Conservation (phyloP, 164 flowering plant species). For the Tetrastigma voinierianum region DNA sequence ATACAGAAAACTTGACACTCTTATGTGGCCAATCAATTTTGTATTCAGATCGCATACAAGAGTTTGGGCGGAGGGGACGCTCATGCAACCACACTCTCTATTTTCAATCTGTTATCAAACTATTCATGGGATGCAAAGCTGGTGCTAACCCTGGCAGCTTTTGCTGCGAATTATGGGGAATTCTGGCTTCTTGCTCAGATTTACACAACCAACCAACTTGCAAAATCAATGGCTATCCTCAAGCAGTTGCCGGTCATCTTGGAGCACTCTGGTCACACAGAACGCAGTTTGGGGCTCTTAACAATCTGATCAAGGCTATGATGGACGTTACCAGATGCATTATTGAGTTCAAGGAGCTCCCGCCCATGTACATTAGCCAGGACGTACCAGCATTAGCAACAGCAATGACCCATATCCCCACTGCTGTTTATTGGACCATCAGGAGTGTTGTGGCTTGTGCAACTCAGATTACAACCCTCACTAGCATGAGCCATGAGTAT, state of each 20-base stretch:
- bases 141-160: slow-evolving; percentile 43
- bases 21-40: background rate
- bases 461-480: too few relatives aligned
- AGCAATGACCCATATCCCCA: too few relatives aligned
- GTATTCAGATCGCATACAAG: slow-evolving; percentile 18
- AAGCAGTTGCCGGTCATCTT: slow-evolving; percentile 25
- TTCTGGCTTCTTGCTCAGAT: slow-evolving; percentile 53
- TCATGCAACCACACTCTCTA: slow-evolving; percentile 14
- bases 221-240: slow-evolving; percentile 43
- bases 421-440: too few relatives aligned
- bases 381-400: too few relatives aligned
- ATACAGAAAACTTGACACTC: too few relatives aligned
- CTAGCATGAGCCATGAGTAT: too few relatives aligned
- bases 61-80: slow-evolving; percentile 9
- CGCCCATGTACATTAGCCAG: too few relatives aligned
- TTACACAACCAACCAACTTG: slow-evolving; percentile 34
- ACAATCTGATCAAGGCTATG: slow-evolving; percentile 24
- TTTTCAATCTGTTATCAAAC: slow-evolving; percentile 13
- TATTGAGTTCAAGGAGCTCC: too few relatives aligned
- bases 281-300: slow-evolving; percentile 32
- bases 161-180: slow-evolving; percentile 49
- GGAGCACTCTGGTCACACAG: slow-evolving; percentile 9
- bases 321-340: slow-evolving; percentile 35
- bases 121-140: slow-evolving; percentile 49
- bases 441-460: too few relatives aligned